Percentiles rank a stretch among this genome's conserved stretches.
phyloP scores from a whole-genome alignment of 257 asterid species.

The Solanum paucissectum region DNA sequence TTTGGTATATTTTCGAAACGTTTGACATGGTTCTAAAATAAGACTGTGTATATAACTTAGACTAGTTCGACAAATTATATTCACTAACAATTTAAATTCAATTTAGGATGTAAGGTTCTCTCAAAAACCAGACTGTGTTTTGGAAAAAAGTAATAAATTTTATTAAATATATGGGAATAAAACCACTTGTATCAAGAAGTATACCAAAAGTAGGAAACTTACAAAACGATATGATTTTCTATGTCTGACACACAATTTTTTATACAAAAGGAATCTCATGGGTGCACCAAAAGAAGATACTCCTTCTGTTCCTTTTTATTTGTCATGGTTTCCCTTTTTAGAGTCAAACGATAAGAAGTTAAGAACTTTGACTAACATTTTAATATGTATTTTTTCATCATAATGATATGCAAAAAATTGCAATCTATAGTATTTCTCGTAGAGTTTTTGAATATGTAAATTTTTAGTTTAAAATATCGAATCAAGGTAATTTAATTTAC shows the following conservation, averaged over 20 bases:
- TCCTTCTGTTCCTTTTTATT: background rate
- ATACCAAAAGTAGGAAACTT: background rate
- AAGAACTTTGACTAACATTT: background rate
- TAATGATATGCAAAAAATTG: background rate
- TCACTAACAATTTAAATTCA: background rate
- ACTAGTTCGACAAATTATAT: background rate
- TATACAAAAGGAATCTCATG: background rate
- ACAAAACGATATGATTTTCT: background rate
- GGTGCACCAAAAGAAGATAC: background rate
- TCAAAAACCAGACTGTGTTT: background rate
- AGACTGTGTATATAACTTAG: background rate
- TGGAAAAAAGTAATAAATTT: background rate
- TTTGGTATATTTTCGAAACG: background rate
- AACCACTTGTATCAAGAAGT: background rate
- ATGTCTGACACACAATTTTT: background rate
- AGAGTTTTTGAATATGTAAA: background rate
- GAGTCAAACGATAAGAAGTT: background rate
- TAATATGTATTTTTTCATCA: background rate
- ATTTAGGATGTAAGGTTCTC: background rate
- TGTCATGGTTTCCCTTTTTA: background rate
- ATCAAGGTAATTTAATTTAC: too few species aligned
- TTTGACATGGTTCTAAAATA: background rate
- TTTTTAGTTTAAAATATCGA: too few species aligned
- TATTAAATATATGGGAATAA: background rate
- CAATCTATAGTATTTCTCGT: background rate